These are phyloP conservation scores for Salix exigua DNA, from an alignment of 345 rosid species.

Conservation along the genomic window DNA sequence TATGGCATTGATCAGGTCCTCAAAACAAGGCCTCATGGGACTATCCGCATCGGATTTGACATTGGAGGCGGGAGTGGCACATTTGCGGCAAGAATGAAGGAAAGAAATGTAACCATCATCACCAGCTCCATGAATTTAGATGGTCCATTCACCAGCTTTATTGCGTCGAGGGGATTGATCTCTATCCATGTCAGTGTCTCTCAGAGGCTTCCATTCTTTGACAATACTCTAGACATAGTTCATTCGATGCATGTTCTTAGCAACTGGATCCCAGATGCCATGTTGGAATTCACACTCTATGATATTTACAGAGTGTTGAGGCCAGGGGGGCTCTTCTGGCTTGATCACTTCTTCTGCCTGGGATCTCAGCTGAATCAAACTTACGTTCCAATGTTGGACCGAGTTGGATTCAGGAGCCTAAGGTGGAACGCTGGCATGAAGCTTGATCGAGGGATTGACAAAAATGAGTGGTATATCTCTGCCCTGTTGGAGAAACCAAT, in stretches of 20 bases:
- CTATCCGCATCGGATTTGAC: constrained; percentile 46
- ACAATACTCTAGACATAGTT: constrained; percentile 50
- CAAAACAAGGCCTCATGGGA: constrained; percentile 19
- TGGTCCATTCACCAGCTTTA: constrained; percentile 53
- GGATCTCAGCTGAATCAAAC: constrained; percentile 47
- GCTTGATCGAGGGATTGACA: constrained; percentile 28
- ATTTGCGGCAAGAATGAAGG: constrained; percentile 60
- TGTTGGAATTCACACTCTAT: constrained; percentile 43
- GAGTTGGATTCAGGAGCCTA: constrained; percentile 41
- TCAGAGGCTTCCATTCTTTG: constrained; percentile 53
- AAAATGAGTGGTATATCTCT: constrained; percentile 46
- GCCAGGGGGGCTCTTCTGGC: constrained; percentile 56
- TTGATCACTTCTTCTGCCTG: constrained; percentile 50
- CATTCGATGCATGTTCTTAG: constrained; percentile 50
- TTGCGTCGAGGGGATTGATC: constrained; percentile 48
- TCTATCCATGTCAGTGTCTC: constrained; percentile 42
- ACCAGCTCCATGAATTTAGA: constrained; percentile 48
- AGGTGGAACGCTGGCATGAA: constrained; percentile 44
- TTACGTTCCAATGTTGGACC: constrained; percentile 32
- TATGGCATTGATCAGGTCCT: constrained; percentile 45
- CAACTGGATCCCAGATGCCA: constrained; percentile 45
- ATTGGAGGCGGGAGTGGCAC: constrained; percentile 46
- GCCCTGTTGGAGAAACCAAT: constrained; percentile 47
- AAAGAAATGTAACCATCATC: constrained; percentile 43
- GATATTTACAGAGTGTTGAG: constrained; percentile 50